Conservation (phyloP, 257 asterid species). For the Voacanga thouarsii region DNA sequence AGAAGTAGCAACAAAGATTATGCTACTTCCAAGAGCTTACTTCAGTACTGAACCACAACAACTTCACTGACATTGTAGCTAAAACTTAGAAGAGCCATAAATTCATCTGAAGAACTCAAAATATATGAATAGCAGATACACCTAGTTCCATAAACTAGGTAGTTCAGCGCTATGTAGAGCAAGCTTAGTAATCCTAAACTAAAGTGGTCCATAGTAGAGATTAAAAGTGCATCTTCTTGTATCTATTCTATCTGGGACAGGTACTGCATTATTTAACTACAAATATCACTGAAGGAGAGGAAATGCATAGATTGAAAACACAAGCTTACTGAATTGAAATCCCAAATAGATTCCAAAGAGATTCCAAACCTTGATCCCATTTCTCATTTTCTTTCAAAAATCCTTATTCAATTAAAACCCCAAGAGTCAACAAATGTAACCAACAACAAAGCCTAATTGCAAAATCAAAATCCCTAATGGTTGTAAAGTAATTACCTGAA, state of each 20-base stretch:
- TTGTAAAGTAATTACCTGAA: no score
- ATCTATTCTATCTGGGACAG: neutral
- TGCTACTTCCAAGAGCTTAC: neutral
- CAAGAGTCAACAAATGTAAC: no score
- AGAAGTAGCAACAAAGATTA: neutral
- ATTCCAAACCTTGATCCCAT: no score
- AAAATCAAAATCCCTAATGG: no score
- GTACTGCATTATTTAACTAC: neutral
- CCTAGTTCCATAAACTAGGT: neutral
- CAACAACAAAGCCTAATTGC: no score
- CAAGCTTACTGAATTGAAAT: no score
- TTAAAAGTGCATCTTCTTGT: neutral
- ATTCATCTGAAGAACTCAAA: neutral
- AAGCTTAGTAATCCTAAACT: no score
- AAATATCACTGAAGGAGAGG: neutral
- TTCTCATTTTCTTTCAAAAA: no score
- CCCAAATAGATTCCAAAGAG: no score
- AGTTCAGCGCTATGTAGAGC: neutral
- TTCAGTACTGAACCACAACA: neutral
- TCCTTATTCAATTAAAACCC: no score
- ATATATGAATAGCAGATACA: neutral
- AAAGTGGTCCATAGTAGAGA: no score
- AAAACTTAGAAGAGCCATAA: neutral
- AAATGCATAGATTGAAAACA: neutral
- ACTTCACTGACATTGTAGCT: neutral